A percentile compares a stretch with the other conserved stretches of the same genome.
Conservation (phyloP, 2,329 filamentous ascomycete species). For the Fusarium tricinctum region DNA sequence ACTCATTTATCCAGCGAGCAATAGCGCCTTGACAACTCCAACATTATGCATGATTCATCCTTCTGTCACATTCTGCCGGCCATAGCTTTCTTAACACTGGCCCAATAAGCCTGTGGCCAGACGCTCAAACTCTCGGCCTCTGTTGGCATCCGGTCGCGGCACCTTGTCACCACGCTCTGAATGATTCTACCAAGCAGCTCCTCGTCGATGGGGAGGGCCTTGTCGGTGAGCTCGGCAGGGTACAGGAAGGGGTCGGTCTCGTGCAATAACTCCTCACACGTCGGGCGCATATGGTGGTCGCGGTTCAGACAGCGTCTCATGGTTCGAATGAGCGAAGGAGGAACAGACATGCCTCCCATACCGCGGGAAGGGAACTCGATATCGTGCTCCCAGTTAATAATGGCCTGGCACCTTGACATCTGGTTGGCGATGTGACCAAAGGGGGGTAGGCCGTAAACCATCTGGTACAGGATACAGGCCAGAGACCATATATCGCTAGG, state of each 20-base stretch:
- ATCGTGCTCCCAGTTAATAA: conserved; percentile 81
- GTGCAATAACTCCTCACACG: conserved; percentile 72
- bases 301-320: conserved; percentile 74
- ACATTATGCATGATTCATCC: conserved; percentile 27
- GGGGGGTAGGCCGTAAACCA: conserved; percentile 96
- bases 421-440: conserved; percentile 93
- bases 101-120: conserved; percentile 74
- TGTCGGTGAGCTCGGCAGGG: conserved; percentile 69
- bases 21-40: conserved; percentile 30
- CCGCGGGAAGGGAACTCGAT: conserved; percentile 81
- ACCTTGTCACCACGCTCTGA: conserved; percentile 72
- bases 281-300: conserved; percentile 73
- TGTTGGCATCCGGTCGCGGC: conserved; percentile 69
- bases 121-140: conserved; percentile 68
- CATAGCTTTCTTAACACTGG: conserved; percentile 68
- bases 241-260: conserved; percentile 74
- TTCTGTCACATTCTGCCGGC: conserved; percentile 50
- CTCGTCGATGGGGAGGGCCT: conserved; percentile 71
- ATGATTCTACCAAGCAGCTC: conserved; percentile 73
- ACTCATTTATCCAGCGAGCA: conserved; percentile 40
- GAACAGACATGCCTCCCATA: conserved; percentile 74
- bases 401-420: conserved; percentile 87
- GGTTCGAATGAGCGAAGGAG: conserved; percentile 70
- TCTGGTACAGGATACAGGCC: conserved; percentile 96
- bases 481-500: conserved; percentile 96